Conservation (phyloP, 169 alveolate genomes). For the Eimeria tenella region DNA sequence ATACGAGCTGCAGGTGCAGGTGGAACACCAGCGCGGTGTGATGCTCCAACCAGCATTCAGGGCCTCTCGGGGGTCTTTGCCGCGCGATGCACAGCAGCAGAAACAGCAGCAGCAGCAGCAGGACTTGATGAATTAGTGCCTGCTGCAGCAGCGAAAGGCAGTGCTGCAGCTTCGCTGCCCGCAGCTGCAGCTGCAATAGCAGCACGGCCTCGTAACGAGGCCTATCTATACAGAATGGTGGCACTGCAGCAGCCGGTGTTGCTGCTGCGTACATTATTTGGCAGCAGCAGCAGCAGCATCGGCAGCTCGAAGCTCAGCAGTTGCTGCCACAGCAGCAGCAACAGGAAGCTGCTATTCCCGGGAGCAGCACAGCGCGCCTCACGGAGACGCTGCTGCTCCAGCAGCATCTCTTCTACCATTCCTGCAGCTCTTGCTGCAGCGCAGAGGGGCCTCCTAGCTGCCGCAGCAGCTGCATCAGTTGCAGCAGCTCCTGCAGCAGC, state of each 20-base stretch:
- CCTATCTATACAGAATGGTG: background rate
- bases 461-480: background rate
- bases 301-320: background rate
- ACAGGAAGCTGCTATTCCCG: background rate
- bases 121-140: background rate
- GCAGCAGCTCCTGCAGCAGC: background rate
- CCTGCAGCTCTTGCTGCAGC: background rate
- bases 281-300: background rate
- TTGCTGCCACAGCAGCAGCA: background rate
- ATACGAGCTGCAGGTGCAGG: no score
- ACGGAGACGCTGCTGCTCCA: background rate
- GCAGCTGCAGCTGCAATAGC: constrained; percentile 20
- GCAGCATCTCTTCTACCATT: background rate
- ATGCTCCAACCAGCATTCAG: no score
- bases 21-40: no score
- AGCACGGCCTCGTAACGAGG: background rate
- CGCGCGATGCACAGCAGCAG: constrained; percentile 21
- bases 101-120: constrained; percentile 15
- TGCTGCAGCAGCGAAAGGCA: background rate
- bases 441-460: background rate
- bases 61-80: no score
- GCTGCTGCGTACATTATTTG: background rate
- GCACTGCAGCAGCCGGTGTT: background rate
- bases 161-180: background rate
- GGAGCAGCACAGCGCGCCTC: background rate